Percentiles rank a stretch among this genome's conserved stretches.
Evolutionary conservation across 2,329 filamentous ascomycete genomes (phyloP).

Genomic region (Xylariaceae sp.): DNA sequence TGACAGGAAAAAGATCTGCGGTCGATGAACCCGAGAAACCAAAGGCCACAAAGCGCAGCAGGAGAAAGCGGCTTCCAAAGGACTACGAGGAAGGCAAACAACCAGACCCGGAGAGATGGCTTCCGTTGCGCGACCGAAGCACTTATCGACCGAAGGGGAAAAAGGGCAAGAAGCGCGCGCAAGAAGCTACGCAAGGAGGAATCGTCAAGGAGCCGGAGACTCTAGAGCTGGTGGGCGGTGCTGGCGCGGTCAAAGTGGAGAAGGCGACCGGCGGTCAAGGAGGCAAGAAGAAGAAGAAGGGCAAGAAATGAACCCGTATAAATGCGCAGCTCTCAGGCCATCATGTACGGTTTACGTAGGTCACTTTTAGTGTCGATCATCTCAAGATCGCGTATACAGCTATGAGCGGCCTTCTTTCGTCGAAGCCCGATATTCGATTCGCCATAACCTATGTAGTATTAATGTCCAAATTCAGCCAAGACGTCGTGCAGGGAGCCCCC

Average conservation of each 20-base stretch:
- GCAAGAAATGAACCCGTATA: constrained; percentile 40
- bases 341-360: no score
- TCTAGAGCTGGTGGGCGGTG: constrained; percentile 58
- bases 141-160: constrained; percentile 86
- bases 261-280: constrained; percentile 42
- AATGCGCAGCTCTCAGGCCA: neutral
- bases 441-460: neutral
- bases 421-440: no score
- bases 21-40: constrained; percentile 34
- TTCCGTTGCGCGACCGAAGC: constrained; percentile 83
- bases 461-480: neutral
- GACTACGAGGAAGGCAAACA: constrained; percentile 71
- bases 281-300: constrained; percentile 38
- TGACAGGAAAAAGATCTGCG: constrained; percentile 46
- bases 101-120: constrained; percentile 86
- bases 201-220: constrained; percentile 68
- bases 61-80: constrained; percentile 59
- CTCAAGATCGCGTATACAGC: no score
- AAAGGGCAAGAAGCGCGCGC: constrained; percentile 80
- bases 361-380: no score
- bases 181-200: constrained; percentile 79
- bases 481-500: no score
- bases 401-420: no score
- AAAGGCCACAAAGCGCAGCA: constrained; percentile 47
- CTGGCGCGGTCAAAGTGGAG: constrained; percentile 59